These are phyloP conservation scores for Acer negundo DNA, from an alignment of 345 rosid genomes.

Conservation along the genomic window DNA sequence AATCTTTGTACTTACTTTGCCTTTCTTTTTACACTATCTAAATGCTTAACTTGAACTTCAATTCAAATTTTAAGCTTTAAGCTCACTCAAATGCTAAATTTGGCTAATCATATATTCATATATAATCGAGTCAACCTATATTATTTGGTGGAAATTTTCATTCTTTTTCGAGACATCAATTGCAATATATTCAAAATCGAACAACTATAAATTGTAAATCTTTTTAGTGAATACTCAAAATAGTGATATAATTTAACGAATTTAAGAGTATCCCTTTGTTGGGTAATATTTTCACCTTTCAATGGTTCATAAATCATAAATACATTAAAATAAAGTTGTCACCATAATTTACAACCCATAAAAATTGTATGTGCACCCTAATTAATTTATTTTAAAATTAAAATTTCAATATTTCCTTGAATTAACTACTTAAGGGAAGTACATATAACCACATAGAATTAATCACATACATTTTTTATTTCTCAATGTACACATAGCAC, in stretches of 20 bases:
- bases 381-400: too few species aligned
- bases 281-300: too few species aligned
- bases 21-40: constrained; percentile 5
- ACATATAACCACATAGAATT: neutral
- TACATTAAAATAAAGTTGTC: neutral
- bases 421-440: too few species aligned
- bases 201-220: too few species aligned
- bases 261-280: too few species aligned
- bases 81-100: neutral
- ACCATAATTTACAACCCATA: neutral
- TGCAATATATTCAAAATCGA: neutral
- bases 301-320: neutral
- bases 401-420: too few species aligned
- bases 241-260: too few species aligned
- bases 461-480: neutral
- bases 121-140: too few species aligned
- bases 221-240: neutral
- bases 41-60: constrained; percentile 10
- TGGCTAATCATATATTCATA: neutral
- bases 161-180: neutral
- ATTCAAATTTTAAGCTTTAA: neutral
- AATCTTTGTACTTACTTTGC: constrained; percentile 1
- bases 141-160: neutral
- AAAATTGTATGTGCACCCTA: too few species aligned
- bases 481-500: constrained; percentile 6